Base-by-base conservation (phyloP, 1,284 basidiomycete species). In the Albatrellus sp. region DNA sequence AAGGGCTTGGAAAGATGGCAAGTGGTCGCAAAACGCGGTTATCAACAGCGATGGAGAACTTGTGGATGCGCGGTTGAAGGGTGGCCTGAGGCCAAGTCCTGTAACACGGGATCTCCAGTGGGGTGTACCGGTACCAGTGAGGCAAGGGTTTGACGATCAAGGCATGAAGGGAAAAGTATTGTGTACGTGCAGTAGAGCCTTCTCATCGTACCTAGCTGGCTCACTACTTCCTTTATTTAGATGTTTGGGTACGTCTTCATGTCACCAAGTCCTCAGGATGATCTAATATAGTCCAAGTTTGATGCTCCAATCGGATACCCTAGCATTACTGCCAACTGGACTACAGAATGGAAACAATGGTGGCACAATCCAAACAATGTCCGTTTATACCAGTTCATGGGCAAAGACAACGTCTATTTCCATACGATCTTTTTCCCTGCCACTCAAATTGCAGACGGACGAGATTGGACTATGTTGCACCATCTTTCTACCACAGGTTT, bases 241-340 rank as follows among this genome's bases (percentile, higher is more conserved):
- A 90, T 61, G 87, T 90, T 52, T 91, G 87, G 85, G 84, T 87
- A 58, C 44, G 80, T 65, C 28, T 17, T 28, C 34, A 12, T 6
- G 7, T 13, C 14, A 9, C 19, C 9, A 16, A 30, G 43, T 34
- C 9, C 13, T 28, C 39, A n/a, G 33, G 9, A 44, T 35, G 41
- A n/a, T 31, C 36, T 42, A 40, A 31, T 17, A 24, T 59, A 40
- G 17, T 44, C 36, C 9, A 31, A 91, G 94, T 98, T 97, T 60
- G 96, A 99, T 57, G 96, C 96, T 0, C 90, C 90, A 13, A 91
- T 97, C 50, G 96, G 96, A 45, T 99, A 99, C 63, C 85, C 90
- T 3, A 96, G 91, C 64, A 98, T 99, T 57, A 99, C 94, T 5
- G 91, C 92, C 46, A 89, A 86, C 60, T 94, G 96, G 68, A 96